Evolutionary conservation across 805 yeast genomes (phyloP).

Genomic region (Saccharomycopsis sp.): DNA sequence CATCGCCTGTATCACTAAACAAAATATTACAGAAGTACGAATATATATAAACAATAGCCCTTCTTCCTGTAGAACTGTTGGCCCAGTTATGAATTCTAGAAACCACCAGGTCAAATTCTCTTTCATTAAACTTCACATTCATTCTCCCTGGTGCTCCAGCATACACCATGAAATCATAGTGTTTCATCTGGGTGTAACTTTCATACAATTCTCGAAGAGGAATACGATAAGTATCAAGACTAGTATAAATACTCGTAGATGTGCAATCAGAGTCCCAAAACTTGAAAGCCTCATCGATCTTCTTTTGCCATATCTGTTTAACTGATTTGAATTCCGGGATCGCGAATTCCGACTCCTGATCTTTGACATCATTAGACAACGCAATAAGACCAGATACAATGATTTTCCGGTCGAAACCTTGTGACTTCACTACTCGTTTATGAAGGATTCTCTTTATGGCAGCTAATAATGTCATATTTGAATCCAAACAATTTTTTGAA

Average conservation of each 20-base stretch:
- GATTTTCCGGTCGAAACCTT: not conserved
- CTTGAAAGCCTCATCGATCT: not conserved
- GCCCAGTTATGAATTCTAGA: conserved; percentile 49
- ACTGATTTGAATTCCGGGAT: conserved; percentile 1
- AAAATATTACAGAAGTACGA: conserved; percentile 55
- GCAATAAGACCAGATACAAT: not conserved
- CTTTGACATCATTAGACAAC: not conserved
- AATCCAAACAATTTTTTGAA: not conserved
- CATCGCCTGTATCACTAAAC: conserved; percentile 34
- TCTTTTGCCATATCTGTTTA: not conserved
- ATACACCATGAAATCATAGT: conserved; percentile 68
- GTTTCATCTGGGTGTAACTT: conserved; percentile 37
- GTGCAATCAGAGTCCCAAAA: conserved; percentile 1
- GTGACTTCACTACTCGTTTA: not conserved
- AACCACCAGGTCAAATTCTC: conserved; percentile 43
- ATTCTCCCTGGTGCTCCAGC: conserved; percentile 79
- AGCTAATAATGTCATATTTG: not conserved
- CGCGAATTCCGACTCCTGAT: not conserved
- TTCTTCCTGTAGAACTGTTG: conserved; percentile 38
- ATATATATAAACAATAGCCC: conserved; percentile 53
- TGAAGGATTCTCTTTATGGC: not conserved
- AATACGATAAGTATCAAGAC: not conserved
- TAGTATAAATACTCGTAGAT: not conserved
- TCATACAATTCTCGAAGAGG: not conserved
- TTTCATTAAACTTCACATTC: conserved; percentile 52